Percentiles rank a stretch among this genome's conserved stretches.
phyloP scores from a whole-genome alignment of 768 basidiomycete genomes.

The Hortiboletus campestris region DNA sequence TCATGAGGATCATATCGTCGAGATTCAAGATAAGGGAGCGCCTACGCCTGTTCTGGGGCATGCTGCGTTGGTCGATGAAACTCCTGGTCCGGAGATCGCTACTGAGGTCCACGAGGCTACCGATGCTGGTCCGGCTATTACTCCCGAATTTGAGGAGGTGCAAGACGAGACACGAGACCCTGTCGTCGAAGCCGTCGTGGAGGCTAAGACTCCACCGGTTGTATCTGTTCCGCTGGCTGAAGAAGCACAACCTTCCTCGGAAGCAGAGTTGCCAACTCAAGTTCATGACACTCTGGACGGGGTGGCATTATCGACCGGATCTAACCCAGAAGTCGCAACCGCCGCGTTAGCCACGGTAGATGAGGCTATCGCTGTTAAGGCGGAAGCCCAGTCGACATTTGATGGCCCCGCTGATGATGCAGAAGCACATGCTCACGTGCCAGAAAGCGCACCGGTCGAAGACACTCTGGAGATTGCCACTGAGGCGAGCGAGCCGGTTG shows the following conservation, averaged over 20 bases:
- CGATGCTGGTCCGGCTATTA: not conserved
- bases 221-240: not conserved
- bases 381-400: not conserved
- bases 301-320: not conserved
- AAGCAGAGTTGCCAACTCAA: slow-evolving; percentile 8
- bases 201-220: not conserved
- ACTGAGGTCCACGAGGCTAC: not conserved
- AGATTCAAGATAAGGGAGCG: not conserved
- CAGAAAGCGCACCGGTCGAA: not conserved
- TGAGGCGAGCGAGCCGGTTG: not conserved
- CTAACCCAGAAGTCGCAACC: slow-evolving; percentile 1
- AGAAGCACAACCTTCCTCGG: not conserved
- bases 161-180: not conserved
- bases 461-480: not conserved
- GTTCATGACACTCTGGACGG: not conserved
- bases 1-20: not conserved
- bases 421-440: not conserved
- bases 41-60: not conserved
- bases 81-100: not conserved
- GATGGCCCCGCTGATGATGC: not conserved
- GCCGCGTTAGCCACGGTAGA: not conserved
- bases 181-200: not conserved
- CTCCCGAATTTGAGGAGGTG: not conserved
- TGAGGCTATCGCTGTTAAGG: not conserved
- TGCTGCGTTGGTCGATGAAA: slow-evolving; percentile 5